Percentiles rank a stretch among this genome's conserved stretches.
These are phyloP conservation scores for Trichosanthes truncata DNA, from an alignment of 306 rosid species.

Conservation along the genomic window DNA sequence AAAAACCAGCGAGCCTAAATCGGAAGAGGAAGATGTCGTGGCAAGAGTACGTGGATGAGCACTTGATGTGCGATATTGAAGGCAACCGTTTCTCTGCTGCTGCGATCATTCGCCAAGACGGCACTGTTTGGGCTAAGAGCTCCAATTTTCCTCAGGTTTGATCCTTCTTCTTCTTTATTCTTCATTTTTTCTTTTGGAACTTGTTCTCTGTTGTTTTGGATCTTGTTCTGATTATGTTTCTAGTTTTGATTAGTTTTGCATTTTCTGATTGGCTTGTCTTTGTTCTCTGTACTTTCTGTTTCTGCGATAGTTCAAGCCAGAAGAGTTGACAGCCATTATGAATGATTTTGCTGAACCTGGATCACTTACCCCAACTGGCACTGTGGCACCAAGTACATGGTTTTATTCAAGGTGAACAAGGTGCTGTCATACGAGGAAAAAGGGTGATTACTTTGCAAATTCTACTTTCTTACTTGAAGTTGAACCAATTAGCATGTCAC, in stretches of 20 bases:
- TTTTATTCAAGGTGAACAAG: slow-evolving; percentile 64
- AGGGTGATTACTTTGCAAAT: slow-evolving; percentile 27
- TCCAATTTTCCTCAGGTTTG: too few species aligned
- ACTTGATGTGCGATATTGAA: slow-evolving; percentile 43
- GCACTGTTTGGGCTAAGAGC: too few species aligned
- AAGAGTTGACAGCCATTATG: slow-evolving; percentile 40
- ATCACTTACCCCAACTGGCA: slow-evolving; percentile 64
- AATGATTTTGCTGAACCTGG: slow-evolving; percentile 55
- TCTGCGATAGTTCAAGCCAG: slow-evolving; percentile 41
- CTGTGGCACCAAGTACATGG: slow-evolving; percentile 74
- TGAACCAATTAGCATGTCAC: not conserved
- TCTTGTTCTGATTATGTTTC: not conserved
- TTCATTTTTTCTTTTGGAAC: not conserved
- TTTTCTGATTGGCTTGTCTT: not conserved
- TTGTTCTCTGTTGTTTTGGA: not conserved
- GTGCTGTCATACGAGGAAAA: slow-evolving; percentile 71
- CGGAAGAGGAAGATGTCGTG: slow-evolving; percentile 38
- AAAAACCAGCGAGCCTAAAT: not conserved
- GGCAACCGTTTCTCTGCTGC: slow-evolving; percentile 39
- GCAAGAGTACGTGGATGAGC: slow-evolving; percentile 54
- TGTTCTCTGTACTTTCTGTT: not conserved
- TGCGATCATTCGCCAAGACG: slow-evolving; percentile 51
- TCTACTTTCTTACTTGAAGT: not conserved
- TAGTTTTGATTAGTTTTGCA: not conserved
- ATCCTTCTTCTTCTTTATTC: not conserved